These are phyloP conservation scores for Arthroderma sp. DNA, from an alignment of 2,329 filamentous ascomycete species.

Conservation along the genomic window DNA sequence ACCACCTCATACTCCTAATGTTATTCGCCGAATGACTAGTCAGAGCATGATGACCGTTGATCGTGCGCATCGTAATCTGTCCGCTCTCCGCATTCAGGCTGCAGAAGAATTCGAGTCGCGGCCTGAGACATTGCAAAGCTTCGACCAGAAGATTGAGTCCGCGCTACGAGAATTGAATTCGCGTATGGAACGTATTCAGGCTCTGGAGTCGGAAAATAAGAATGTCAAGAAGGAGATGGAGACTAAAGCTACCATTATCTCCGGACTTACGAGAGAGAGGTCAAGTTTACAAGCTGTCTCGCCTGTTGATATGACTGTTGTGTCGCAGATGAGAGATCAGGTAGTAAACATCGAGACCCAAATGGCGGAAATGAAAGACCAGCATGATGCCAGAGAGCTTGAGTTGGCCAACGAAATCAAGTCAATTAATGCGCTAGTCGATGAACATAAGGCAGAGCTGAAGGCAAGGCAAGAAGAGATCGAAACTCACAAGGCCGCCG, in stretches of 20 bases:
- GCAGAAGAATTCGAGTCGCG: conserved; percentile 70
- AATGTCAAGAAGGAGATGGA: conserved; percentile 93
- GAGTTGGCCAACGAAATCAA: conserved; percentile 62
- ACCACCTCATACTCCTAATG: conserved; percentile 52
- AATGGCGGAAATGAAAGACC: conserved; percentile 59
- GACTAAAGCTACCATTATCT: conserved; percentile 88
- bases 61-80: conserved; percentile 80
- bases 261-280: conserved; percentile 81
- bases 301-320: conserved; percentile 81
- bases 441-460: conserved; percentile 24
- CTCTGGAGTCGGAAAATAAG: conserved; percentile 72
- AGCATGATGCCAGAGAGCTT: conserved; percentile 60
- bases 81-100: conserved; percentile 77
- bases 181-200: conserved; percentile 78
- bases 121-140: conserved; percentile 78
- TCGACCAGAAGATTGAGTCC: conserved; percentile 80
- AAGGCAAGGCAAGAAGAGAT: conserved; percentile 44
- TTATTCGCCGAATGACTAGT: conserved; percentile 86
- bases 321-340: conserved; percentile 77
- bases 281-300: conserved; percentile 71
- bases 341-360: conserved; percentile 76
- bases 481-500: conserved; percentile 55
- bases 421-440: conserved; percentile 48
- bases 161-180: conserved; percentile 85
- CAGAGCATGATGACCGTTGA: conserved; percentile 72